Evolutionary conservation across 306 rosid genomes (phyloP).

Genomic region (Arachis stenosperma): DNA sequence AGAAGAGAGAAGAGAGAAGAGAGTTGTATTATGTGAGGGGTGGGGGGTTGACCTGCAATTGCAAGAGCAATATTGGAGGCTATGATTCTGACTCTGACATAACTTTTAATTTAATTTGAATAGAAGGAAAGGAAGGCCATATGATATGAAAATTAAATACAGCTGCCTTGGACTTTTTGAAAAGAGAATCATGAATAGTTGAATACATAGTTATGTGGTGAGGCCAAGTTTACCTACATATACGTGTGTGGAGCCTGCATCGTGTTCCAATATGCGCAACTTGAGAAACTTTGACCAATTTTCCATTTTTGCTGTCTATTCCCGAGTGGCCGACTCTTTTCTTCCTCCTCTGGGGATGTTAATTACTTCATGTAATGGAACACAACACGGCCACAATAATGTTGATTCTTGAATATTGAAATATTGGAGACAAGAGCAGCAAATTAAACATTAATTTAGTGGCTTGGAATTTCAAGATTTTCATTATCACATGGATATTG

Average conservation of each 20-base stretch:
- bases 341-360: not conserved
- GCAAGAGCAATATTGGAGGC: not conserved
- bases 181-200: not conserved
- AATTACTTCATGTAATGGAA: not conserved
- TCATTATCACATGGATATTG: too few species aligned
- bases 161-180: not conserved
- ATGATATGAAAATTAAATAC: too few species aligned
- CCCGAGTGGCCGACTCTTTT: not conserved
- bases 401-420: not conserved
- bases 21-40: not conserved
- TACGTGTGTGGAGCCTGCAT: not conserved
- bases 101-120: not conserved
- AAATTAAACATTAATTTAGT: too few species aligned
- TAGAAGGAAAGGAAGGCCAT: not conserved
- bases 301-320: not conserved
- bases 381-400: not conserved
- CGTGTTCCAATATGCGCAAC: not conserved
- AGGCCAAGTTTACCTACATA: not conserved
- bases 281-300: not conserved
- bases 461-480: too few species aligned
- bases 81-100: slow-evolving; percentile 6
- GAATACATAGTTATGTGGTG: not conserved
- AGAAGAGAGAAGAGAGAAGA: not conserved
- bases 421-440: not conserved
- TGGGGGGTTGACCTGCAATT: slow-evolving; percentile 36